phyloP scores from a whole-genome alignment of 2,329 filamentous ascomycete genomes.

The Erysiphe pulchra region DNA sequence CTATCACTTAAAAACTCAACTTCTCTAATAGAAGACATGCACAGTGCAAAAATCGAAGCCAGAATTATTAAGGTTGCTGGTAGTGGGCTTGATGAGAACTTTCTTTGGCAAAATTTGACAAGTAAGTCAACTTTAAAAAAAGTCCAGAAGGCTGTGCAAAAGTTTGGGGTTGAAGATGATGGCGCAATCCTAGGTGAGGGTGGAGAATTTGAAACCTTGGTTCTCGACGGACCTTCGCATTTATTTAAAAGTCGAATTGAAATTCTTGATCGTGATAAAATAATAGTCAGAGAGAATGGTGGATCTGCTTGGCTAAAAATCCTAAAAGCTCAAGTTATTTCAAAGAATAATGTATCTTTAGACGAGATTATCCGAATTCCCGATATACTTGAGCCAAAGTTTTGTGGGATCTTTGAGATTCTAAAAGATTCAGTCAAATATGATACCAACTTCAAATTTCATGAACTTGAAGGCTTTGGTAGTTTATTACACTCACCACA shows the following conservation, averaged over 20 bases:
- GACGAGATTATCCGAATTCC: constrained; percentile 26
- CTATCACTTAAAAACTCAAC: constrained; percentile 26
- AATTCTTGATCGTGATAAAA: constrained; percentile 26
- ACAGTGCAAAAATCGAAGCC: constrained; percentile 50
- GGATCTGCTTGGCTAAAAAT: constrained; percentile 53
- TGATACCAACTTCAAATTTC: neutral
- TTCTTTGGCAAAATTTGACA: constrained; percentile 62
- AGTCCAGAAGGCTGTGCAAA: constrained; percentile 27
- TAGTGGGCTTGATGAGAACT: constrained; percentile 56
- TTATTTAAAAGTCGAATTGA: constrained; percentile 50
- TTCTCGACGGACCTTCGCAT: constrained; percentile 47
- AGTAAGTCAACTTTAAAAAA: constrained; percentile 21
- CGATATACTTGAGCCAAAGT: constrained; percentile 38
- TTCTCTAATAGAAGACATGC: constrained; percentile 60
- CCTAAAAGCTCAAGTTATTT: constrained; percentile 22
- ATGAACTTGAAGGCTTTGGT: too few species aligned
- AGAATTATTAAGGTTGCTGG: constrained; percentile 87
- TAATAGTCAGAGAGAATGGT: constrained; percentile 39
- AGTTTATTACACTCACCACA: neutral
- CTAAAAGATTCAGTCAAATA: neutral
- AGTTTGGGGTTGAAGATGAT: constrained; percentile 37
- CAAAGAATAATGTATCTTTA: constrained; percentile 12
- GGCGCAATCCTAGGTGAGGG: constrained; percentile 73
- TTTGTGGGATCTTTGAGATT: constrained; percentile 12
- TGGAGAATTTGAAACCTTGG: constrained; percentile 86